phyloP scores from a whole-genome alignment of 306 rosid genomes.

The Prunus campanulata region DNA sequence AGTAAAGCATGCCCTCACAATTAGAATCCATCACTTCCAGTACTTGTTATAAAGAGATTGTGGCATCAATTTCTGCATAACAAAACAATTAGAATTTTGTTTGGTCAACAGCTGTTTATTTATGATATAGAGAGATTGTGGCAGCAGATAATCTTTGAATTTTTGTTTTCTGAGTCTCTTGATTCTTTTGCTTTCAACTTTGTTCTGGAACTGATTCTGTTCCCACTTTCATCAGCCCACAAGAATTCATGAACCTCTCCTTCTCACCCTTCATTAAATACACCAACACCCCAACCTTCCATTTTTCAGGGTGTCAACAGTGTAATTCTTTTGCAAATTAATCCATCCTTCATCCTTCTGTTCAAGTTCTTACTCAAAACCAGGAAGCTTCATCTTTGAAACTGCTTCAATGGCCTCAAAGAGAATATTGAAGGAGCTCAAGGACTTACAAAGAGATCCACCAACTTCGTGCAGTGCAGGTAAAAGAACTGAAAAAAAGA shows the following conservation, averaged over 20 bases:
- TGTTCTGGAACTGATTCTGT: conserved; percentile 57
- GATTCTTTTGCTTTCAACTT: conserved; percentile 40
- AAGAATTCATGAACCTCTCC: conserved; percentile 37
- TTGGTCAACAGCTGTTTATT: no score
- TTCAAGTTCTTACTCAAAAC: not conserved
- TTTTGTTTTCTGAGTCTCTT: conserved; percentile 5
- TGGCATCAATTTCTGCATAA: conserved; percentile 4
- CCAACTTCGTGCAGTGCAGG: conserved; percentile 99
- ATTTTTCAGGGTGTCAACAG: conserved; percentile 19
- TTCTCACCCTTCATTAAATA: conserved; percentile 30
- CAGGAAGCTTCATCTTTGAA: not conserved
- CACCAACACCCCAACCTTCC: conserved; percentile 19
- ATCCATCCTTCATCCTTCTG: not conserved
- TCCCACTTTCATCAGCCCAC: conserved; percentile 57
- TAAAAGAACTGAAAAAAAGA: conserved; percentile 17
- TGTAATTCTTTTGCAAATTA: conserved; percentile 5
- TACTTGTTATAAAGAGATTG: not conserved
- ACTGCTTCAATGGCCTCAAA: conserved; percentile 67
- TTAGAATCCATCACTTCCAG: not conserved
- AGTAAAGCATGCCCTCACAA: not conserved
- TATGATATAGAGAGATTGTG: not conserved
- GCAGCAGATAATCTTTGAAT: conserved; percentile 18
- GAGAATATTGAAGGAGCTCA: conserved; percentile 89
- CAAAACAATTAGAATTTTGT: not conserved
- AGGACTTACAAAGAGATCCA: conserved; percentile 94